Evolutionary conservation across 1,284 basidiomycete genomes (phyloP).

Genomic region (Volvariella volvacea): DNA sequence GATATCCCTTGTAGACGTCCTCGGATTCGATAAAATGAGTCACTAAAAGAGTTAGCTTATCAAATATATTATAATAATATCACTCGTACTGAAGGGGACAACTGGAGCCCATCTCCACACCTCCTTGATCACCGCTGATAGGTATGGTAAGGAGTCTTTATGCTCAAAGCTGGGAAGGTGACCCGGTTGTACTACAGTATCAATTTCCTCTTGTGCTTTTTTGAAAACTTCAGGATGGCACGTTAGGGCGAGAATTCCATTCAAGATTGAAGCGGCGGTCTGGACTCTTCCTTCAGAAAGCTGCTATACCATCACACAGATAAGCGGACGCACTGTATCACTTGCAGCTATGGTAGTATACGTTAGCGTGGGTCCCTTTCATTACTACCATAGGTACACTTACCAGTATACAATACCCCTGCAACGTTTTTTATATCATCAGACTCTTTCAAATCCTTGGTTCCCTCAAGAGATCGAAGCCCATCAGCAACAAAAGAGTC

Average conservation of each 20-base stretch:
- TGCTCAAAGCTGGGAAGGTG: constrained; percentile 31
- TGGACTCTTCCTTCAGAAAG: constrained; percentile 6
- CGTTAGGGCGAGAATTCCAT: constrained; percentile 27
- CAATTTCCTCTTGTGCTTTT: constrained; percentile 33
- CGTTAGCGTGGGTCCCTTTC: background rate
- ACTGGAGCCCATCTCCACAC: constrained; percentile 27
- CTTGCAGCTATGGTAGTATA: constrained; percentile 6
- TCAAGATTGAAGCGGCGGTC: constrained; percentile 19
- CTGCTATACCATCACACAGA: background rate
- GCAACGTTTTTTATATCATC: constrained; percentile 13
- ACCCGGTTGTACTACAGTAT: constrained; percentile 24
- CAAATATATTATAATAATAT: background rate
- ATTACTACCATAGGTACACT: background rate
- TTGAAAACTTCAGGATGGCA: constrained; percentile 27
- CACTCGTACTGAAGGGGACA: constrained; percentile 18
- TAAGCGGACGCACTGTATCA: constrained; percentile 6
- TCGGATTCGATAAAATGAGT: constrained; percentile 17
- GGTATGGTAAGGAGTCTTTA: constrained; percentile 27
- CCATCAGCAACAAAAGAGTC: too few relatives aligned
- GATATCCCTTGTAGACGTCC: constrained; percentile 21
- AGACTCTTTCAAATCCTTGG: constrained; percentile 5
- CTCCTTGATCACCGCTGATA: constrained; percentile 31
- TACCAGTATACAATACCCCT: constrained; percentile 14
- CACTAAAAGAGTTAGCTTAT: background rate
- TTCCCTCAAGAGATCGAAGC: too few relatives aligned